A percentile compares a stretch with the other conserved stretches of the same genome.
These are phyloP conservation scores for Aspergillus fructus DNA, from an alignment of 2,329 filamentous ascomycete genomes.

Conservation along the genomic window DNA sequence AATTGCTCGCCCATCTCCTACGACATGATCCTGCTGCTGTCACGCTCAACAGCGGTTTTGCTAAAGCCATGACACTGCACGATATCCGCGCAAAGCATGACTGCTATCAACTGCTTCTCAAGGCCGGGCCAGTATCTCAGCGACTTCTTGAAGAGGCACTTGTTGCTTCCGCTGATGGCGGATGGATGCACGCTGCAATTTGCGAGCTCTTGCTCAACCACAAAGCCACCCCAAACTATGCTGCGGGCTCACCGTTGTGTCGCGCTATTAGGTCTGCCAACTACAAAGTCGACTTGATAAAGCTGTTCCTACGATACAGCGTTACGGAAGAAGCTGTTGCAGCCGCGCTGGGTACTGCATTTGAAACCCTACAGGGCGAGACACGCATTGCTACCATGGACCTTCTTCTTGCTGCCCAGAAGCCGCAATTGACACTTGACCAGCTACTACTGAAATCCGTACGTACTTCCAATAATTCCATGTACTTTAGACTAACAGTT, in stretches of 20 bases:
- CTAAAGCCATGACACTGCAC: background rate
- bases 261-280: slow-evolving; percentile 3
- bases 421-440: slow-evolving; percentile 2
- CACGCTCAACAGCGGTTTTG: slow-evolving; percentile 6
- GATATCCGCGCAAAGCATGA: background rate
- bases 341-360: background rate
- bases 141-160: slow-evolving; percentile 9
- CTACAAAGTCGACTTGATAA: background rate
- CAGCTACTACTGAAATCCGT: slow-evolving; percentile 7
- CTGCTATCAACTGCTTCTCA: slow-evolving; percentile 4
- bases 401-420: background rate
- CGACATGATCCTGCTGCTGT: background rate
- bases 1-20: background rate
- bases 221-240: slow-evolving; percentile 1
- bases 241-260: background rate
- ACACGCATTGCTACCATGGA: slow-evolving; percentile 1
- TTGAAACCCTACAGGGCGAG: slow-evolving; percentile 1
- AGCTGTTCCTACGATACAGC: background rate
- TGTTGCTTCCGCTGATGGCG: background rate
- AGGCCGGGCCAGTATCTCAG: background rate
- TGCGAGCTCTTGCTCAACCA: slow-evolving; percentile 5
- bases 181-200: slow-evolving; percentile 4
- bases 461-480: background rate
- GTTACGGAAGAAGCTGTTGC: slow-evolving; percentile 5
- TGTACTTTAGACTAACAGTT: background rate